Percentiles rank a stretch among this genome's conserved stretches.
These are phyloP conservation scores for Nemophila menziesii DNA, from an alignment of 257 asterid genomes.

Conservation along the genomic window DNA sequence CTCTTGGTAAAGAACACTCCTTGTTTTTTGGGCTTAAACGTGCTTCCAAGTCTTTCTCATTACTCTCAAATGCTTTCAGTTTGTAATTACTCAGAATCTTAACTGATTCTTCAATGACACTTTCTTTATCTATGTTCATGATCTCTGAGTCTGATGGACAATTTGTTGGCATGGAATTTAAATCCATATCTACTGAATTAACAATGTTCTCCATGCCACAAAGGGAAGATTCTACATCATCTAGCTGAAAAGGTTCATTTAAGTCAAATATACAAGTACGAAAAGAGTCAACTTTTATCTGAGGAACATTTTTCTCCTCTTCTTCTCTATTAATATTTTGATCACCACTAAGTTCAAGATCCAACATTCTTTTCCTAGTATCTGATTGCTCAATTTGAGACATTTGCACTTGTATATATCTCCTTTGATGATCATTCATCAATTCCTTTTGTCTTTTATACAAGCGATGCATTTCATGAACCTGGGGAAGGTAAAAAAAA, in stretches of 20 bases:
- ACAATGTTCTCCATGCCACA: constrained; percentile 14
- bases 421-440: constrained; percentile 39
- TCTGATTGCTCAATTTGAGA: constrained; percentile 17
- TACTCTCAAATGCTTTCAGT: constrained; percentile 3
- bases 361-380: constrained; percentile 26
- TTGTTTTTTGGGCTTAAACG: constrained; percentile 49
- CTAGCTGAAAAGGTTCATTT: constrained; percentile 40
- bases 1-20: constrained; percentile 53
- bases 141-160: constrained; percentile 17
- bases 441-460: constrained; percentile 55
- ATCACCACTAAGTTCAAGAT: constrained; percentile 40
- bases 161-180: constrained; percentile 29
- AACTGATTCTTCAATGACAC: constrained; percentile 1
- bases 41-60: constrained; percentile 28
- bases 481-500: constrained; percentile 29
- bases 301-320: constrained; percentile 16
- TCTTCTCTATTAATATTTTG: constrained; percentile 20
- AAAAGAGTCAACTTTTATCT: constrained; percentile 14
- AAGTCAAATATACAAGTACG: constrained; percentile 39
- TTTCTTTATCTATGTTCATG: constrained; percentile 12
- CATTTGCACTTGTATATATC: constrained; percentile 21
- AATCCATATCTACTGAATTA: constrained; percentile 24
- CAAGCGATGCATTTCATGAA: constrained; percentile 62
- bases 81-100: background rate
- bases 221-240: constrained; percentile 24